Base-by-base conservation (phyloP, 2,329 filamentous ascomycete genomes). In the Dryadomyces sulphureus region DNA sequence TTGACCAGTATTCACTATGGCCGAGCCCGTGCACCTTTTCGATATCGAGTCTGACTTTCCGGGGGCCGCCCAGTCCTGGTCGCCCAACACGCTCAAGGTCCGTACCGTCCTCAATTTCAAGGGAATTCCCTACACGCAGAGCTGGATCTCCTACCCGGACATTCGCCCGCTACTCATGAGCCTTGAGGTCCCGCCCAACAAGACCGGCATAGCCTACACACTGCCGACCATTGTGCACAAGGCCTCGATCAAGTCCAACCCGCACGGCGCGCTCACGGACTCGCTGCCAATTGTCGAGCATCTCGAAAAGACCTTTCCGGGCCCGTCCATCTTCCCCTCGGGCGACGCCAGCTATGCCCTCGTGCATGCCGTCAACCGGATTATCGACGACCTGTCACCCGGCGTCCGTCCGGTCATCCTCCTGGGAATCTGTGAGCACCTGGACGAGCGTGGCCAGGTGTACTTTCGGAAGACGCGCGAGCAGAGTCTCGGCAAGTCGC, bases 101-200 rank as follows among this genome's bases (percentile, higher is more conserved):
- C 38, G 44, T 4, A 30, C 27, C 2, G 44, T 36, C 19, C 38
- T 46, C 38, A 46, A 46, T 20, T 46, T 41, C 38, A 46, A 46
- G 38, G 19, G 44, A 16, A 41, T 46, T 14, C 38, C 44, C 19
- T 46, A 46, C 44, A 46, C 44, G 2, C 44, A 46, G 44, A 46
- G 44, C 38, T 46, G 44, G 44, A 27, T 41, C 4, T 46, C 44
- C 14, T 46, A 46, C 30, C 44, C 44, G 16, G 44, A 46, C 17
- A 20, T 46, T 8, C 36, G 35, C 38, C 44, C 44, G 8, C 38
- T 46, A 4, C 5, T 41, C 4, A 36, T 3, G 9, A 24, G 38
- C 30, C 17, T 46, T 4, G 44, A 20, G 20, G 5, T 46, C 38
- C 14, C 38, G 7, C 38, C 44, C 19, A 35, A 46, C 20, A 8